Percentiles rank a stretch among this genome's conserved stretches.
Conservation (phyloP, 306 rosid genomes). For the Quercus agrifolia region DNA sequence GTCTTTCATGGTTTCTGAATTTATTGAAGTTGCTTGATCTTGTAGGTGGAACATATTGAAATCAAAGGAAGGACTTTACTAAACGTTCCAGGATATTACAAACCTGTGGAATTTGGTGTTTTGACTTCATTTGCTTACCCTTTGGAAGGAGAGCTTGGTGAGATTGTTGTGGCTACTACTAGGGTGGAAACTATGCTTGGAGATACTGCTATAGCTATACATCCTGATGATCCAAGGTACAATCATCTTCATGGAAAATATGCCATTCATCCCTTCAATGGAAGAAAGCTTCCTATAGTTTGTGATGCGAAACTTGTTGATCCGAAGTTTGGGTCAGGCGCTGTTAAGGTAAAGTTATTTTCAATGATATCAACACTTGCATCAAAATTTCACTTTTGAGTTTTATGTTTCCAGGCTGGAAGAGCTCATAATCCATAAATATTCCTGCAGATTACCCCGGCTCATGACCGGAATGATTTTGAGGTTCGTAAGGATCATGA, state of each 20-base stretch:
- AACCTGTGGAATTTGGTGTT: slow-evolving; percentile 83
- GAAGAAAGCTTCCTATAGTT: slow-evolving; percentile 73
- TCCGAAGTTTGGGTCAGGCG: slow-evolving; percentile 85
- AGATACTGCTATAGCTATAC: slow-evolving; percentile 92
- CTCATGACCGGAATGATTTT: slow-evolving; percentile 98
- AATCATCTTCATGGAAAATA: slow-evolving; percentile 73
- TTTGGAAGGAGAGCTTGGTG: slow-evolving; percentile 76
- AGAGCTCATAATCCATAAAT: neutral
- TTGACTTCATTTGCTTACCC: slow-evolving; percentile 86
- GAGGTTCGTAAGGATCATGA: slow-evolving; percentile 82
- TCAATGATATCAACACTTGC: too few species aligned
- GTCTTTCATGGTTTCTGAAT: slow-evolving; percentile 6
- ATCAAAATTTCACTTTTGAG: neutral
- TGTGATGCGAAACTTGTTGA: slow-evolving; percentile 91
- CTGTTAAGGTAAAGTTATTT: slow-evolving; percentile 73
- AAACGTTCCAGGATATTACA: slow-evolving; percentile 81
- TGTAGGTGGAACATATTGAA: slow-evolving; percentile 86
- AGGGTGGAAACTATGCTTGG: slow-evolving; percentile 98
- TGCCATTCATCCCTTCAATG: slow-evolving; percentile 89
- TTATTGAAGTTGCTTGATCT: slow-evolving; percentile 16
- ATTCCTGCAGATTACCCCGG: slow-evolving; percentile 85
- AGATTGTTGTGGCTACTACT: slow-evolving; percentile 92
- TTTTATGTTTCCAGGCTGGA: neutral
- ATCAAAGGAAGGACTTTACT: slow-evolving; percentile 67
- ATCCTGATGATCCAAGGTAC: slow-evolving; percentile 74